Conservation (phyloP, 192 early-diverging fungal genomes). For the Paraglomus brasilianum region DNA sequence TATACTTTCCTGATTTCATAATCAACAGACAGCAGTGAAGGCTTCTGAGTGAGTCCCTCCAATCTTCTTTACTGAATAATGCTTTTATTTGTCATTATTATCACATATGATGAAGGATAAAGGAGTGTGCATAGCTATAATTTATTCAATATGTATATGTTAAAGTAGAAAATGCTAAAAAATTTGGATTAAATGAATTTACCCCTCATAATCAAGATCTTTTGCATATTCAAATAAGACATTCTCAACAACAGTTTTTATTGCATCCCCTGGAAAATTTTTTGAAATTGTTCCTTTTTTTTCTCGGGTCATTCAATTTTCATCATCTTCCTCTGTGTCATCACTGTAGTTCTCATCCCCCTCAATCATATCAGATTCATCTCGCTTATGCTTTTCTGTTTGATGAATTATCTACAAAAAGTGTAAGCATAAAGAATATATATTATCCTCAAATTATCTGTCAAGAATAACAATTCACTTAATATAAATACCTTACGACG, state of each 20-base stretch:
- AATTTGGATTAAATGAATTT: constrained; percentile 12
- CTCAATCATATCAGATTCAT: too few relatives aligned
- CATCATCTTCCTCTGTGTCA: constrained; percentile 1
- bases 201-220: constrained; percentile 10
- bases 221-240: constrained; percentile 20
- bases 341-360: background rate
- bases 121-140: constrained; percentile 10
- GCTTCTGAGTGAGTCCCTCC: constrained; percentile 13
- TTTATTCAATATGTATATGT: constrained; percentile 13
- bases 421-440: too few relatives aligned
- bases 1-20: constrained; percentile 8
- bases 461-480: too few relatives aligned
- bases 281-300: constrained; percentile 1
- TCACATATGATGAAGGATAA: constrained; percentile 25
- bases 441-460: too few relatives aligned
- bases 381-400: too few relatives aligned
- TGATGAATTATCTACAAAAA: too few relatives aligned
- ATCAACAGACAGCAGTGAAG: constrained; percentile 7
- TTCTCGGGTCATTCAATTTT: constrained; percentile 14
- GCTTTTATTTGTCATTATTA: constrained; percentile 11
- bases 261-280: background rate
- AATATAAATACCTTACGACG: too few relatives aligned
- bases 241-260: constrained; percentile 3
- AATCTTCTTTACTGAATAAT: constrained; percentile 22
- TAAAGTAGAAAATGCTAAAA: constrained; percentile 9